phyloP scores from a whole-genome alignment of 176 grass and related monocot genomes.

The Carex pumila region DNA sequence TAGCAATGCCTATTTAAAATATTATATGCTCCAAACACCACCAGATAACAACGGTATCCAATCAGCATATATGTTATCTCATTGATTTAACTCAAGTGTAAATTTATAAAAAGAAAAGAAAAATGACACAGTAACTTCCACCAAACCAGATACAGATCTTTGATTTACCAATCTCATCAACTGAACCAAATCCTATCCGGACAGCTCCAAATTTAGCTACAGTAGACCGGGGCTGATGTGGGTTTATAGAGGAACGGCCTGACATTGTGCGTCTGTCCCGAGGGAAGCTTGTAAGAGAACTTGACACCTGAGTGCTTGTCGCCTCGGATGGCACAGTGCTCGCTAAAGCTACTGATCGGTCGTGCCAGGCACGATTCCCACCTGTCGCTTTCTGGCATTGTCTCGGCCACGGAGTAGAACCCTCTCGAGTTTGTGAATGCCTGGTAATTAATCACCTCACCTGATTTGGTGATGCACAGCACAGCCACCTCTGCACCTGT shows the following conservation, averaged over 20 bases:
- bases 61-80: background rate
- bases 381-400: conserved; percentile 78
- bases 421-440: conserved; percentile 88
- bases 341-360: conserved; percentile 80
- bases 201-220: conserved; percentile 32
- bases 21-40: background rate
- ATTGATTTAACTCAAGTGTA: background rate
- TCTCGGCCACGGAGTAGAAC: conserved; percentile 68
- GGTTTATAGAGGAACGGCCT: conserved; percentile 90
- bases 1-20: background rate
- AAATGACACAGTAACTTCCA: background rate
- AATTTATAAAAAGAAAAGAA: background rate
- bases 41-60: background rate
- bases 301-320: conserved; percentile 80
- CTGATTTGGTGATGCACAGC: conserved; percentile 89
- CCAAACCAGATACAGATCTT: background rate
- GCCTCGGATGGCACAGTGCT: conserved; percentile 58
- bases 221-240: conserved; percentile 46
- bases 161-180: background rate
- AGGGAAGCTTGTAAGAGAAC: conserved; percentile 65
- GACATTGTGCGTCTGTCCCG: conserved; percentile 60
- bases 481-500: conserved; percentile 86
- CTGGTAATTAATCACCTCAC: conserved; percentile 93
- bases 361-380: conserved; percentile 93
- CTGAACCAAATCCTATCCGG: background rate